A percentile compares a stretch with the other conserved stretches of the same genome.
Evolutionary conservation across 768 basidiomycete genomes (phyloP).

Genomic region (Mycena crocata): DNA sequence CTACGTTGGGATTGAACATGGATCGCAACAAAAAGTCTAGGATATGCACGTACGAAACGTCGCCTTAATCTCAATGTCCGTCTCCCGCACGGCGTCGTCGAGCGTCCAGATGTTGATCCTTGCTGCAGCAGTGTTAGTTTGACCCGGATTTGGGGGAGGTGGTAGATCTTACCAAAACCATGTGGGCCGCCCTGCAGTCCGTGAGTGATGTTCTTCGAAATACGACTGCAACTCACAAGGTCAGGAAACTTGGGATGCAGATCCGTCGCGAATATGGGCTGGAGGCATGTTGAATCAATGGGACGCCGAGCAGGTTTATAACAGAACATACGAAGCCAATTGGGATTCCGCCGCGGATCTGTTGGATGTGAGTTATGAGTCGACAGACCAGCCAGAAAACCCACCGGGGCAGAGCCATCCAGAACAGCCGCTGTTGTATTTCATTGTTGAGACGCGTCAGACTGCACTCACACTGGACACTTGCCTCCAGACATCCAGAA

Average conservation of each 20-base stretch:
- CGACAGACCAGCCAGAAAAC: not conserved
- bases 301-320: too few species aligned
- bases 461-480: too few species aligned
- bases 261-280: slow-evolving; percentile 5
- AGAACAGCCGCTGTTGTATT: not conserved
- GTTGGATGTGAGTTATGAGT: not conserved
- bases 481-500: slow-evolving; percentile 8
- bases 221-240: slow-evolving; percentile 1
- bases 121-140: not conserved
- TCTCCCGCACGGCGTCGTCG: not conserved
- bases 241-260: not conserved
- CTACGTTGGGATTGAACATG: not conserved
- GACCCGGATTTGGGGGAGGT: not conserved
- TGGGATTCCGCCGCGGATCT: slow-evolving; percentile 6
- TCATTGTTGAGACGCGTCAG: not conserved
- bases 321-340: slow-evolving; percentile 1
- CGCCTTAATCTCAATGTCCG: not conserved
- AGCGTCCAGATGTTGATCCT: slow-evolving; percentile 1
- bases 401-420: not conserved
- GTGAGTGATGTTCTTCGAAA: not conserved
- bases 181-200: not conserved
- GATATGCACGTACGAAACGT: not conserved
- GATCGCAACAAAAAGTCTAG: not conserved
- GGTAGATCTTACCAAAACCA: not conserved
- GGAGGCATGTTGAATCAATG: not conserved